Conservation (phyloP, 108 stramenopile species). For the Cylindrotheca fusiformis region DNA sequence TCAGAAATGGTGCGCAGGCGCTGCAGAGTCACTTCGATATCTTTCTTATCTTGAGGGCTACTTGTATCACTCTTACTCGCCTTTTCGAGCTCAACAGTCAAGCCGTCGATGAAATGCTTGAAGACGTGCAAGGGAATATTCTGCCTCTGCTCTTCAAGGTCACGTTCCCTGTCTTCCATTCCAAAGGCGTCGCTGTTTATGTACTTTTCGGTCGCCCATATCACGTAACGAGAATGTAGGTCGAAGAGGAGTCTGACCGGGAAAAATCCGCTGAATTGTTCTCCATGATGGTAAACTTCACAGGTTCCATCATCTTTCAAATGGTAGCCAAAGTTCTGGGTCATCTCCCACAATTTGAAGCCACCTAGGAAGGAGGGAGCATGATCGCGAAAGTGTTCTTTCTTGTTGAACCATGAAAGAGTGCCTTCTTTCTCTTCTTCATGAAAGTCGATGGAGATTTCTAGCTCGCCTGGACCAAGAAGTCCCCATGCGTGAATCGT, state of each 20-base stretch:
- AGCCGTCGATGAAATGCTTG: slow-evolving; percentile 22
- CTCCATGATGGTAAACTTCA: slow-evolving; percentile 44
- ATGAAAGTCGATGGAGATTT: slow-evolving; percentile 41
- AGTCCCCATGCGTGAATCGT: slow-evolving; percentile 34
- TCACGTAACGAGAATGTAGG: slow-evolving; percentile 28
- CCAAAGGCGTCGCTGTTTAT: slow-evolving; percentile 46
- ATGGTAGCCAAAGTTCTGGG: slow-evolving; percentile 41
- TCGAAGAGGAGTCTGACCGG: slow-evolving; percentile 37
- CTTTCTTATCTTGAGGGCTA: background rate
- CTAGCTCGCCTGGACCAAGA: slow-evolving; percentile 27
- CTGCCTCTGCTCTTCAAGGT: slow-evolving; percentile 32
- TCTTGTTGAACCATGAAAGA: slow-evolving; percentile 44
- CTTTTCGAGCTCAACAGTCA: slow-evolving; percentile 18
- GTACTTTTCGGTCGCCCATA: slow-evolving; percentile 45
- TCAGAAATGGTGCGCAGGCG: slow-evolving; percentile 5
- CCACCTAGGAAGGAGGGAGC: slow-evolving; percentile 15
- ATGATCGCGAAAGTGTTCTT: slow-evolving; percentile 31
- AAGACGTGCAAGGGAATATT: slow-evolving; percentile 41
- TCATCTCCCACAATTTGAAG: slow-evolving; percentile 41
- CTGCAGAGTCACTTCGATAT: slow-evolving; percentile 3
- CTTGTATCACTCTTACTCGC: background rate
- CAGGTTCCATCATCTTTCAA: slow-evolving; percentile 17
- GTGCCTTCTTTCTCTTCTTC: slow-evolving; percentile 33
- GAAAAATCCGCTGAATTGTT: slow-evolving; percentile 34
- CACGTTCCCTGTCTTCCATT: slow-evolving; percentile 21